These are phyloP conservation scores for Macrolepiota fuliginosa DNA, from an alignment of 768 basidiomycete genomes.

Conservation along the genomic window DNA sequence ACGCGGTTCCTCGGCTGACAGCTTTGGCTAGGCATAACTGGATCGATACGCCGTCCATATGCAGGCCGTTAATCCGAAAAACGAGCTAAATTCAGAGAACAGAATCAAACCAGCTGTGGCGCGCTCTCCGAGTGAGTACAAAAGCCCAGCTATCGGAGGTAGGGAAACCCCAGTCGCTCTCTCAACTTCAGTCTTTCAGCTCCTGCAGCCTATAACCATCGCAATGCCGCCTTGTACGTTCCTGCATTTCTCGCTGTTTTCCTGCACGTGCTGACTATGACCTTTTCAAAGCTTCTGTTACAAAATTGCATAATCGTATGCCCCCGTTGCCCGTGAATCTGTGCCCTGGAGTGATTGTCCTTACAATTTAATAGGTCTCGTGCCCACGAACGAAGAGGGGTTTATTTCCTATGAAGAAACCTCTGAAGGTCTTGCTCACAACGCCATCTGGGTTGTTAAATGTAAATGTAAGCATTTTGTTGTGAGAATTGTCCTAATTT, in stretches of 20 bases:
- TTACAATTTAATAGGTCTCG: conserved; percentile 2
- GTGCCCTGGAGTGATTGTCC: background rate
- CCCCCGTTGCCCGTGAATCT: background rate
- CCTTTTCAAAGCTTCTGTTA: conserved; percentile 23
- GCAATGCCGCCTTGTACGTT: conserved; percentile 21
- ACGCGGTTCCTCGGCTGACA: background rate
- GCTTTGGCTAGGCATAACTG: background rate
- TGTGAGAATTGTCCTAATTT: background rate
- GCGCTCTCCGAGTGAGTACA: background rate
- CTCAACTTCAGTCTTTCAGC: background rate
- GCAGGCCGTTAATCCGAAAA: background rate
- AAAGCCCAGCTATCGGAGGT: background rate
- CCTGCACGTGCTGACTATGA: background rate
- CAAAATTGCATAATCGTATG: conserved; percentile 47
- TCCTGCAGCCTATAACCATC: conserved; percentile 1
- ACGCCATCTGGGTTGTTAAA: conserved; percentile 46
- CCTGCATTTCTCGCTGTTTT: background rate
- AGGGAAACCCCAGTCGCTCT: background rate
- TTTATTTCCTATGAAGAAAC: conserved; percentile 39
- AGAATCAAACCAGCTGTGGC: background rate
- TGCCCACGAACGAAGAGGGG: background rate
- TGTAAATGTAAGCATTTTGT: conserved; percentile 49
- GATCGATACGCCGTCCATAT: background rate
- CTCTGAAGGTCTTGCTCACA: conserved; percentile 38
- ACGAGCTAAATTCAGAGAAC: background rate